phyloP scores from a whole-genome alignment of 2,329 filamentous ascomycete genomes.

The Fusarium devonianum region DNA sequence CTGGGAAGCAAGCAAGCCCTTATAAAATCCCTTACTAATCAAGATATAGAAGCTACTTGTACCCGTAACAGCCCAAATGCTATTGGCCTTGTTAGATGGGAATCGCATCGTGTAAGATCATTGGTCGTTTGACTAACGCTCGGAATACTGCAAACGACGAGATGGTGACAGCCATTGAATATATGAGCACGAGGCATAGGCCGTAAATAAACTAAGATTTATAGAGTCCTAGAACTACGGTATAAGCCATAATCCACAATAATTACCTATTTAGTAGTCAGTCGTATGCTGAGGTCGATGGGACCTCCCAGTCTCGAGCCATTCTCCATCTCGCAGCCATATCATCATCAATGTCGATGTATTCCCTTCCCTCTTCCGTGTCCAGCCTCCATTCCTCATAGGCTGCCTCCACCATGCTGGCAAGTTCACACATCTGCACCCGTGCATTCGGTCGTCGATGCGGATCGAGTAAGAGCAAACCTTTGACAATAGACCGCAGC shows the following conservation, averaged over 20 bases:
- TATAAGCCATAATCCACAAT: too few relatives aligned
- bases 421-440: conserved; percentile 9
- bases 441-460: conserved; percentile 5
- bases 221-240: too few relatives aligned
- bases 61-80: too few relatives aligned
- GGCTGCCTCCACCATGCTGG: conserved; percentile 33
- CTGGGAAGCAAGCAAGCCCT: too few relatives aligned
- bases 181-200: not conserved
- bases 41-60: too few relatives aligned
- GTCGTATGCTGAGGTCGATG: not conserved
- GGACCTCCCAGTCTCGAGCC: not conserved
- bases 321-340: conserved; percentile 13
- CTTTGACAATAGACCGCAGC: conserved; percentile 35
- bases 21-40: too few relatives aligned
- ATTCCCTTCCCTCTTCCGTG: conserved; percentile 43
- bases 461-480: conserved; percentile 38
- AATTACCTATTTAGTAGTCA: too few relatives aligned
- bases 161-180: not conserved
- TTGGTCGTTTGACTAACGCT: conserved; percentile 25
- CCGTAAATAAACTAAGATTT: not conserved
- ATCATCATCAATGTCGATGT: conserved; percentile 45
- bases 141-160: not conserved
- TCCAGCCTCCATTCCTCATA: conserved; percentile 43
- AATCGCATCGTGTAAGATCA: conserved; percentile 40
- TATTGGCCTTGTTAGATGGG: conserved; percentile 15